A percentile compares a stretch with the other conserved stretches of the same genome.
These are phyloP conservation scores for Onygenales sp. DNA, from an alignment of 2,329 filamentous ascomycete genomes.

Conservation along the genomic window DNA sequence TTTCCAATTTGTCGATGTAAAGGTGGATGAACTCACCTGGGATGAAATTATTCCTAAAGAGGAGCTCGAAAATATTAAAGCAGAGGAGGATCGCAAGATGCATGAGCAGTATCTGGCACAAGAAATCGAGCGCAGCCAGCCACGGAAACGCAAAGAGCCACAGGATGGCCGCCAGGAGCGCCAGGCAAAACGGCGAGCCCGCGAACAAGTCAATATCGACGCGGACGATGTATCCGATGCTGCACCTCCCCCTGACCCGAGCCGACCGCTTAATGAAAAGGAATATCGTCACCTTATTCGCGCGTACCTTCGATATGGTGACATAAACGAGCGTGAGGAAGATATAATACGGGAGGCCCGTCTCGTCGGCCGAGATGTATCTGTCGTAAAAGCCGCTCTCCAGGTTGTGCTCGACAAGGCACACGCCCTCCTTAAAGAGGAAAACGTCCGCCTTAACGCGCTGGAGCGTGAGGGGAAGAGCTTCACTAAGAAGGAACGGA, in stretches of 20 bases:
- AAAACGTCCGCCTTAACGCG: constrained; percentile 52
- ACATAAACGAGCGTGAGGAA: constrained; percentile 75
- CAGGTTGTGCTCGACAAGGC: constrained; percentile 68
- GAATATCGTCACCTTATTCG: constrained; percentile 87
- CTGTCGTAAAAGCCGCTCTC: constrained; percentile 67
- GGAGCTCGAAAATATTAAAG: constrained; percentile 79
- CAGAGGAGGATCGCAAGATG: constrained; percentile 74
- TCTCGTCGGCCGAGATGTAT: constrained; percentile 68
- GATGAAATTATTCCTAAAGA: constrained; percentile 97
- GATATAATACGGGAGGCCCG: constrained; percentile 84
- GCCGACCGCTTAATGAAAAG: constrained; percentile 81
- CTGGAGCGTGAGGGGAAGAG: constrained; percentile 67
- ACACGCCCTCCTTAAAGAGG: constrained; percentile 62
- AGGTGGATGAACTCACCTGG: constrained; percentile 88
- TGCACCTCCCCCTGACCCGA: constrained; percentile 60
- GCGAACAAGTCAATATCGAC: constrained; percentile 53
- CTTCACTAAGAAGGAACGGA: constrained; percentile 92
- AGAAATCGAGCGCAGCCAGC: constrained; percentile 75
- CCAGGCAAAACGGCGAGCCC: constrained; percentile 60
- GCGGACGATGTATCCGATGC: constrained; percentile 66
- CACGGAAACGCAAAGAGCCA: constrained; percentile 61
- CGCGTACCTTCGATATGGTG: constrained; percentile 83
- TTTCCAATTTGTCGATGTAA: constrained; percentile 93
- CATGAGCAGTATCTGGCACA: constrained; percentile 75
- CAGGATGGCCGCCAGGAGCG: constrained; percentile 53